These are phyloP conservation scores for Wickerhamomyces hampshirensis DNA, from an alignment of 805 yeast genomes.

Conservation along the genomic window DNA sequence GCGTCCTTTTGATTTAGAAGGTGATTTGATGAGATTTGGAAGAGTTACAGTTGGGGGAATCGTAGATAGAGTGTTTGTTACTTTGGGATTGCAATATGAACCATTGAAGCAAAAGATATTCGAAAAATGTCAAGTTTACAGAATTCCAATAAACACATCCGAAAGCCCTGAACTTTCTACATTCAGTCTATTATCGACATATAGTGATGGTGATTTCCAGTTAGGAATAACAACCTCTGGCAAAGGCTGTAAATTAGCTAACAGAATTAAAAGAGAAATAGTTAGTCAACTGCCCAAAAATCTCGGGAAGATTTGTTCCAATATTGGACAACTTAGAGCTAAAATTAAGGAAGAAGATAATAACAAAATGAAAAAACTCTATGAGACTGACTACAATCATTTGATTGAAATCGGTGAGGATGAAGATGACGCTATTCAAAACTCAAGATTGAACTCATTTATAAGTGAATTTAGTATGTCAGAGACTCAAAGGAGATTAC, in stretches of 20 bases:
- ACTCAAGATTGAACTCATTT: constrained; percentile 53
- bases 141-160: constrained; percentile 81
- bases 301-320: constrained; percentile 62
- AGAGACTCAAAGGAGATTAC: constrained; percentile 44
- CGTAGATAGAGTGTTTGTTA: constrained; percentile 75
- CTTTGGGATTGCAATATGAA: constrained; percentile 31
- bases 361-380: constrained; percentile 19
- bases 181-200: constrained; percentile 71
- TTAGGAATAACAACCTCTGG: constrained; percentile 83
- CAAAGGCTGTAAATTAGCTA: constrained; percentile 84
- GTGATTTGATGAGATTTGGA: constrained; percentile 53
- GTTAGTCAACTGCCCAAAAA: constrained; percentile 61
- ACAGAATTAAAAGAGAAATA: constrained; percentile 71
- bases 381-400: constrained; percentile 22
- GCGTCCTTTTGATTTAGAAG: constrained; percentile 30
- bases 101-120: constrained; percentile 38
- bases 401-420: constrained; percentile 45
- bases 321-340: constrained; percentile 62
- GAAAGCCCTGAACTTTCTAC: constrained; percentile 71
- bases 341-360: constrained; percentile 51
- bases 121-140: constrained; percentile 45
- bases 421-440: constrained; percentile 68
- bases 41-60: constrained; percentile 54
- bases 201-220: constrained; percentile 67
- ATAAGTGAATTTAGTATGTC: constrained; percentile 56